Percentiles rank a stretch among this genome's conserved stretches.
phyloP scores from a whole-genome alignment of 176 grass and related monocot genomes.

The Zizania latifolia region DNA sequence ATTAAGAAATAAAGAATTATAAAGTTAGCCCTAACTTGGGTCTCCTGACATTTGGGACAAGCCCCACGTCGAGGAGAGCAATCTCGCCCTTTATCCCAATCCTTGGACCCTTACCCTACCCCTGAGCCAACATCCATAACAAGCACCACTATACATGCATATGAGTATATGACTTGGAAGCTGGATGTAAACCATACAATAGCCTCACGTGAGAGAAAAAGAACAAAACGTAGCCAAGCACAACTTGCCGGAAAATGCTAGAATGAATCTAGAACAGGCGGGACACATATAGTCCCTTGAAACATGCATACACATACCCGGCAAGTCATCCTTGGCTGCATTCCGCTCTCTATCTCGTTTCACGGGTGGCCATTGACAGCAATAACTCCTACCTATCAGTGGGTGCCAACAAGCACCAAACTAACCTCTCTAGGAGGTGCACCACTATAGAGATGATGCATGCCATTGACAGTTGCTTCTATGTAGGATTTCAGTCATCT shows the following conservation, averaged over 20 bases:
- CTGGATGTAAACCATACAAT: slow-evolving; percentile 13
- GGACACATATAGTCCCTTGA: not conserved
- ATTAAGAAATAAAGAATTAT: no score
- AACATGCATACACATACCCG: slow-evolving; percentile 14
- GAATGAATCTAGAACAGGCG: slow-evolving; percentile 12
- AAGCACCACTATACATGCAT: not conserved
- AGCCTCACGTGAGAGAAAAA: slow-evolving; percentile 67
- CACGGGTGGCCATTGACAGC: slow-evolving; percentile 40
- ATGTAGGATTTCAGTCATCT: not conserved
- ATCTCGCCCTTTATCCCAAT: no score
- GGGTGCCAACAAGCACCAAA: not conserved
- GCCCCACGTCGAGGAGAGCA: no score
- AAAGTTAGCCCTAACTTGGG: no score
- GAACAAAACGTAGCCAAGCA: slow-evolving; percentile 73
- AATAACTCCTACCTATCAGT: slow-evolving; percentile 3
- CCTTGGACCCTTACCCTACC: no score
- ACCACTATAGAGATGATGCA: not conserved
- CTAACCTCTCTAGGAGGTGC: not conserved
- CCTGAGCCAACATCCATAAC: no score
- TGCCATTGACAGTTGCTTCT: not conserved
- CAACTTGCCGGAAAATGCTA: slow-evolving; percentile 50
- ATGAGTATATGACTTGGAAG: not conserved
- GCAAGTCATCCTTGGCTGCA: slow-evolving; percentile 96
- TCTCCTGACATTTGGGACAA: no score
- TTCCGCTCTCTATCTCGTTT: slow-evolving; percentile 49